Evolutionary conservation across 2,329 filamentous ascomycete species (phyloP), one percentile per base, ranked within the genome.

Genomic region (Alternaria sp.): DNA sequence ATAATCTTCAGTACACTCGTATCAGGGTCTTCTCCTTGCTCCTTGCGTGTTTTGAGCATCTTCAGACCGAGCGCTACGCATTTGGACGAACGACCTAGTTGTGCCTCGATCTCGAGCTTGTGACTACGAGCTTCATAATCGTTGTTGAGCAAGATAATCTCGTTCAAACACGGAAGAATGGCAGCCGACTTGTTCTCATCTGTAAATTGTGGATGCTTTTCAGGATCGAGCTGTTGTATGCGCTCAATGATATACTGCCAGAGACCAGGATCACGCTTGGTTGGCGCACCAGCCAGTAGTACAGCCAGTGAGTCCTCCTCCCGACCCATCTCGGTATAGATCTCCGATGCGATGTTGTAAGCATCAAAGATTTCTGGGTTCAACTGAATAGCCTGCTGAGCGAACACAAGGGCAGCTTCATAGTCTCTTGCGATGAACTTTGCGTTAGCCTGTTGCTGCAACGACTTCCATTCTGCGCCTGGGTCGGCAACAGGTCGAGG

Each of bases 391-490:
- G 78, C 78, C 57, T 74, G 69, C 18, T 74, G 69, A 4, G 73
- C 73, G 56, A 71, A 74, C 6, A 71, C 66, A 27, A 77, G 70
- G 14, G 77, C 77, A 3, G 84, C 81, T 5, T 86, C 83, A 64
- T 89, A 88, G 20, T 89, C 83, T 27, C 85, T 83, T 10, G 85
- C 82, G 60, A 92, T 83, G 71, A 89, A 93, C 5, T 88, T 87
- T 61, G 89, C 84, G 60, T 89, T 91, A 3, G 92, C 91, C 71
- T 86, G 83, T 48, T 86, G 85, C 50, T 93, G 83, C 43, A 89
- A 83, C 41, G 86, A 82, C 70, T 90, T 92, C 75, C 93, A 92
- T 67, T 93, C 89, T 41, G 85, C 87, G 45, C 89, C 87, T 16
- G 89, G 90, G 73, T 92, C 90, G 9, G 87, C 88, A 25, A 87